phyloP scores from a whole-genome alignment of 192 early-diverging fungal genomes.

The Coemansia sp. region DNA sequence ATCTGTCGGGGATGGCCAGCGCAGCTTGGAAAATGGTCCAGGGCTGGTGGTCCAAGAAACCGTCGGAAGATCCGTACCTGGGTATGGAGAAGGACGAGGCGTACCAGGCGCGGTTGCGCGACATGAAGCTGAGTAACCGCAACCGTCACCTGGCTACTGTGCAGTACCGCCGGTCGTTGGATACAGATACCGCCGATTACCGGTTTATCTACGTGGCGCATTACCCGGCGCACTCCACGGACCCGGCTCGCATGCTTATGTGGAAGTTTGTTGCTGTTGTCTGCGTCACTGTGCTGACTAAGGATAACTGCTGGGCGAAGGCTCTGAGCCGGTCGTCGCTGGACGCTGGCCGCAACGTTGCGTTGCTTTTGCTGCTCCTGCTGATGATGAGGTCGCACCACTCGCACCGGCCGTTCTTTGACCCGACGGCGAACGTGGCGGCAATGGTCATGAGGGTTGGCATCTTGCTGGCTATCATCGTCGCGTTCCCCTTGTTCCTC shows the following conservation, averaged over 20 bases:
- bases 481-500: constrained; percentile 63
- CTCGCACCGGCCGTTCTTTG: constrained; percentile 63
- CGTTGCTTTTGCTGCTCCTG: constrained; percentile 59
- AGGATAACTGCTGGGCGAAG: constrained; percentile 68
- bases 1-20: constrained; percentile 13
- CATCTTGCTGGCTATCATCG: constrained; percentile 48
- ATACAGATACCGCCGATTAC: constrained; percentile 61
- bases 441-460: constrained; percentile 57
- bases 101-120: constrained; percentile 53
- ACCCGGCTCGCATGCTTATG: constrained; percentile 63
- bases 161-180: constrained; percentile 59
- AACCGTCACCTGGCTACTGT: constrained; percentile 61
- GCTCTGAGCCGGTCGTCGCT: constrained; percentile 49
- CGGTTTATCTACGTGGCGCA: constrained; percentile 65
- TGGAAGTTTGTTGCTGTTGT: constrained; percentile 62
- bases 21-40: constrained; percentile 41
- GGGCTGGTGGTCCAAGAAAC: constrained; percentile 27
- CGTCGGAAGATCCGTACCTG: constrained; percentile 40
- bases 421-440: constrained; percentile 61
- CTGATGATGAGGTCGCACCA: constrained; percentile 62
- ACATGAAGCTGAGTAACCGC: constrained; percentile 49
- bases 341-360: constrained; percentile 53
- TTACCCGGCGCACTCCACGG: constrained; percentile 54
- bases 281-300: constrained; percentile 56
- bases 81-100: constrained; percentile 55